Percentiles rank a stretch among this genome's conserved stretches.
These are phyloP conservation scores for Cyclostephanos invisitatus DNA, from an alignment of 108 stramenopile genomes.

Conservation along the genomic window DNA sequence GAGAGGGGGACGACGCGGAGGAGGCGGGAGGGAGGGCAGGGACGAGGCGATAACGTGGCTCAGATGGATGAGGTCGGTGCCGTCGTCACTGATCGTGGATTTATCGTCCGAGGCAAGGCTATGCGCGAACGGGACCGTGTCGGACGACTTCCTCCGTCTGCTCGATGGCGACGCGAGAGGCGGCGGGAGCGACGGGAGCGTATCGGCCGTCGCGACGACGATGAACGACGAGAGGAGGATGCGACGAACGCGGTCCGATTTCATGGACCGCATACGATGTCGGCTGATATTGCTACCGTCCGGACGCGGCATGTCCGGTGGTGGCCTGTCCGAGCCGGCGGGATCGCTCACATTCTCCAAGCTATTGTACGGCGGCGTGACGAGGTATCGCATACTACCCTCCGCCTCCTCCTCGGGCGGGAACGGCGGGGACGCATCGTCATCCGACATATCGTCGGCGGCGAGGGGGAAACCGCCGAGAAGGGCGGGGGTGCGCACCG, in stretches of 20 bases:
- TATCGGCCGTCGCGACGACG: background rate
- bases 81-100: conserved; percentile 60
- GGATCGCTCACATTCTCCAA: conserved; percentile 79
- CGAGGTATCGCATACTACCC: conserved; percentile 61
- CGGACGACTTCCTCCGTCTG: conserved; percentile 30
- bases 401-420: conserved; percentile 4
- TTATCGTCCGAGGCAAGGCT: conserved; percentile 50
- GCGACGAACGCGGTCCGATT: conserved; percentile 43
- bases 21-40: conserved; percentile 20
- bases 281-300: conserved; percentile 66
- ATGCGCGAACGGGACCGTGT: conserved; percentile 47
- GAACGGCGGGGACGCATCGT: background rate
- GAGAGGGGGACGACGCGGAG: background rate
- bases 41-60: conserved; percentile 63
- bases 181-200: conserved; percentile 11
- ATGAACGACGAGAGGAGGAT: conserved; percentile 16
- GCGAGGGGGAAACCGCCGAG: conserved; percentile 27
- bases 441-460: background rate
- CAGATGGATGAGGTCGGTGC: conserved; percentile 67
- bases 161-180: conserved; percentile 12
- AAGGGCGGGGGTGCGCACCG: conserved; percentile 58
- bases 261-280: conserved; percentile 57
- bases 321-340: conserved; percentile 43
- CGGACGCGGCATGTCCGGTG: conserved; percentile 44
- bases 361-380: conserved; percentile 75